Conservation (phyloP, 2,329 filamentous ascomycete genomes). For the Fusarium staphyleae region DNA sequence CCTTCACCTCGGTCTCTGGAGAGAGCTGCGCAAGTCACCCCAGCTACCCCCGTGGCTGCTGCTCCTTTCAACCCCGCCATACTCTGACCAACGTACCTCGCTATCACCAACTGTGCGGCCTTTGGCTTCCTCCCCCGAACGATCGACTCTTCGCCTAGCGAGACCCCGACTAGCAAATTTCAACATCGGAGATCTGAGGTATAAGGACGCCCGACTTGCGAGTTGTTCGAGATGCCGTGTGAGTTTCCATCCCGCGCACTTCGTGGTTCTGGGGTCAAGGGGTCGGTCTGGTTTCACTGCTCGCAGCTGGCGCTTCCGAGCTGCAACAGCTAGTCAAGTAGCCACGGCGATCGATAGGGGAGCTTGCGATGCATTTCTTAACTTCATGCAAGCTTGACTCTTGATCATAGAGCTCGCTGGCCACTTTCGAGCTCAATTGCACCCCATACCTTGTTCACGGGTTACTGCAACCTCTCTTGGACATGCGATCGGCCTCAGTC, state of each 20-base stretch:
- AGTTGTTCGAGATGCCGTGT: conserved; percentile 49
- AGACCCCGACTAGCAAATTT: conserved; percentile 24
- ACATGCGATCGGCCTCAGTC: conserved; percentile 7
- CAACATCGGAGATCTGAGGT: conserved; percentile 27
- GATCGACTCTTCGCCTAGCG: conserved; percentile 20
- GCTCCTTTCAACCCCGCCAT: conserved; percentile 41
- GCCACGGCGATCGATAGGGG: conserved; percentile 2
- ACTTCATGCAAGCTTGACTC: conserved; percentile 13
- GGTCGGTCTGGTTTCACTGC: conserved; percentile 8
- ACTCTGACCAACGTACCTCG: conserved; percentile 16
- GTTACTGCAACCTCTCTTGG: conserved; percentile 10
- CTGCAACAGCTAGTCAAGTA: conserved; percentile 21
- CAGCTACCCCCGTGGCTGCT: conserved; percentile 25
- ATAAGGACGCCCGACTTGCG: conserved; percentile 34
- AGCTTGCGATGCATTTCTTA: conserved; percentile 11
- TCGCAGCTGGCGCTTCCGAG: conserved; percentile 3
- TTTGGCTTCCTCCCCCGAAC: conserved; percentile 29
- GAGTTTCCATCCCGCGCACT: conserved; percentile 39
- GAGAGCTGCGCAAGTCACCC: conserved; percentile 25
- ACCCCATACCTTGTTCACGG: conserved; percentile 20
- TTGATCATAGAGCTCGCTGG: conserved; percentile 8
- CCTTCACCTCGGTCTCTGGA: conserved; percentile 14
- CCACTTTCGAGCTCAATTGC: conserved; percentile 33
- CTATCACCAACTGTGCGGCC: conserved; percentile 30
- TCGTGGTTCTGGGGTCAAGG: conserved; percentile 12